These are phyloP conservation scores for Nothophaeocryptopus gaeumannii DNA, from an alignment of 2,329 filamentous ascomycete species.

Conservation along the genomic window DNA sequence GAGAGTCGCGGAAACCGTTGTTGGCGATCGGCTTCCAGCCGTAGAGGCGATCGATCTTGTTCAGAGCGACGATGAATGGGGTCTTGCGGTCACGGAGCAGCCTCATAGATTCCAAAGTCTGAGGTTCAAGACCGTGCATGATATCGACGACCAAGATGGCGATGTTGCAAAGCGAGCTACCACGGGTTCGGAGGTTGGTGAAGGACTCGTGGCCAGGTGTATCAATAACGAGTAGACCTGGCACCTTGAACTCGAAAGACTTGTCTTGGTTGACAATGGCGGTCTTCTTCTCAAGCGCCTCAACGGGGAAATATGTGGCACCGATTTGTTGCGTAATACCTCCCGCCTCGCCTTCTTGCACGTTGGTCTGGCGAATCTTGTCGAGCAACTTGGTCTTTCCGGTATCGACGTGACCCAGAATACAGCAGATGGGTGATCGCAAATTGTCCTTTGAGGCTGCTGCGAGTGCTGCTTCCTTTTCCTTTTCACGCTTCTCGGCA, in stretches of 20 bases:
- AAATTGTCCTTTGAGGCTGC: conserved; percentile 91
- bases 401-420: conserved; percentile 99
- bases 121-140: conserved; percentile 97
- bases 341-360: conserved; percentile 97
- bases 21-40: conserved; percentile 99
- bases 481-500: conserved; percentile 80
- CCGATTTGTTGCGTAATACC: conserved; percentile 99
- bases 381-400: conserved; percentile 99
- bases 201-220: conserved; percentile 99
- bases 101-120: conserved; percentile 96
- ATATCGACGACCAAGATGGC: conserved; percentile 98
- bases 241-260: conserved; percentile 93
- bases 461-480: conserved; percentile 86
- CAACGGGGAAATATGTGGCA: conserved; percentile 97
- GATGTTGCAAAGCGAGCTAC: conserved; percentile 98
- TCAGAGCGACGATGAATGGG: conserved; percentile 96
- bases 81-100: conserved; percentile 90
- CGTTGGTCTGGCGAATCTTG: conserved; percentile 97
- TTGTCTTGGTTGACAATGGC: conserved; percentile 88
- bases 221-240: conserved; percentile 93
- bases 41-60: conserved; percentile 99
- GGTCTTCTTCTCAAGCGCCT: conserved; percentile 89
- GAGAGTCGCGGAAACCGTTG: conserved; percentile 93
- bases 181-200: conserved; percentile 93
- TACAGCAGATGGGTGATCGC: conserved; percentile 98